These are phyloP conservation scores for Neolentinus lepideus DNA, from an alignment of 1,284 basidiomycete species.

Conservation along the genomic window DNA sequence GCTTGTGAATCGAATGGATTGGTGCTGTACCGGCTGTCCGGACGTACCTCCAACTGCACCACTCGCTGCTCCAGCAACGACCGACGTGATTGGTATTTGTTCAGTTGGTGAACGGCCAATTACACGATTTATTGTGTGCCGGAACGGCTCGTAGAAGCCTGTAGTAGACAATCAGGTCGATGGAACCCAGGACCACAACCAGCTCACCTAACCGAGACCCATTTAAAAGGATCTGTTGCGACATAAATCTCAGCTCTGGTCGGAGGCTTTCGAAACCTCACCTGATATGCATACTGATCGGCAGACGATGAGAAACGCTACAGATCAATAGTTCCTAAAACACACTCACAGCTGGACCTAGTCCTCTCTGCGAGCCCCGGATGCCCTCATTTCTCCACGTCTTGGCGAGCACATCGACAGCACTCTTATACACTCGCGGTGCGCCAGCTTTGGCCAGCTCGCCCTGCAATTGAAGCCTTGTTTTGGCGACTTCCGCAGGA, in stretches of 20 bases:
- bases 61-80: constrained; percentile 82
- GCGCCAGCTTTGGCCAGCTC: constrained; percentile 77
- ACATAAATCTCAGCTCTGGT: background rate
- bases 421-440: constrained; percentile 82
- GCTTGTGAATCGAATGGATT: constrained; percentile 1
- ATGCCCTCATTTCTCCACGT: constrained; percentile 91
- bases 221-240: constrained; percentile 77
- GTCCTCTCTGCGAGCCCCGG: constrained; percentile 84
- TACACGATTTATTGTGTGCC: constrained; percentile 63
- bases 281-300: constrained; percentile 83
- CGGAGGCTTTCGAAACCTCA: constrained; percentile 23
- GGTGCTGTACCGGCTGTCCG: background rate
- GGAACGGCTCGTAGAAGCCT: constrained; percentile 96
- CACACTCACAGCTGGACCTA: constrained; percentile 77
- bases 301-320: constrained; percentile 5
- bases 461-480: constrained; percentile 89
- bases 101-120: constrained; percentile 60
- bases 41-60: constrained; percentile 85
- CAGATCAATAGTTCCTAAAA: constrained; percentile 1
- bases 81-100: constrained; percentile 66
- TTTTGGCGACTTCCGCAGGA: constrained; percentile 90
- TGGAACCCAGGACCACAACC: background rate
- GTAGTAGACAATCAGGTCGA: constrained; percentile 2
- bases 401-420: constrained; percentile 82
- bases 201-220: constrained; percentile 83